A percentile compares a stretch with the other conserved stretches of the same genome.
Evolutionary conservation across 78 protist genomes (phyloP).

Genomic region (Carpediemonas membranifera): DNA sequence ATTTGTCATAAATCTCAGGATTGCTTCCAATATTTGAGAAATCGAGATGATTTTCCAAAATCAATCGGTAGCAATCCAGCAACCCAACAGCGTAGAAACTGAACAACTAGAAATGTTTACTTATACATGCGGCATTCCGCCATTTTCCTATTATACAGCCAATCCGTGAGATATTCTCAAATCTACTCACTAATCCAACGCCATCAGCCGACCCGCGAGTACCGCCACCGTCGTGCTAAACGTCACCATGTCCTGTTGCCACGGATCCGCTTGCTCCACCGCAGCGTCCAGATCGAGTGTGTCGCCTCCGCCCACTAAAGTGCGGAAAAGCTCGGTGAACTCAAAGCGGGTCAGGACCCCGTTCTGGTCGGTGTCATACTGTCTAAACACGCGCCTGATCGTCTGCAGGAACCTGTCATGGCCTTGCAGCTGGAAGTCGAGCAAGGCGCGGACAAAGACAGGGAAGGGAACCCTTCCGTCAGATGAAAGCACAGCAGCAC

Average conservation of each 20-base stretch:
- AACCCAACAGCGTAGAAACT: no score
- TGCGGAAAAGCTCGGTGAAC: conserved; percentile 13
- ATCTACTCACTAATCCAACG: no score
- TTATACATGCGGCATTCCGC: no score
- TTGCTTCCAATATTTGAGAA: no score
- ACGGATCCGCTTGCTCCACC: conserved; percentile 4
- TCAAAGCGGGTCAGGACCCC: conserved; percentile 25
- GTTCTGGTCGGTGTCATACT: conserved; percentile 20
- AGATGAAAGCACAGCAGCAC: no score
- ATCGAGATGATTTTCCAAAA: no score
- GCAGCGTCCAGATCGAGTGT: neutral
- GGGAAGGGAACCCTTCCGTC: conserved; percentile 10
- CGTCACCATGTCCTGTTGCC: neutral
- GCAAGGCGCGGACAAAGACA: conserved; percentile 16
- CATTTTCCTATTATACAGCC: no score
- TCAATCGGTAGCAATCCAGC: no score
- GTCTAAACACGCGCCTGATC: conserved; percentile 14
- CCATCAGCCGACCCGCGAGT: no score
- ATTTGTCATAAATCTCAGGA: no score
- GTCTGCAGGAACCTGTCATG: conserved; percentile 31
- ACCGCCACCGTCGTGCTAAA: neutral
- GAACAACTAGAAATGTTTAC: no score
- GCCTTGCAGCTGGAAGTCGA: conserved; percentile 44
- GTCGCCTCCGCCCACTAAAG: conserved; percentile 7
- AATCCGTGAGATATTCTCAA: no score